phyloP scores from a whole-genome alignment of 805 yeast genomes.

The Barnettozyma siamensis region DNA sequence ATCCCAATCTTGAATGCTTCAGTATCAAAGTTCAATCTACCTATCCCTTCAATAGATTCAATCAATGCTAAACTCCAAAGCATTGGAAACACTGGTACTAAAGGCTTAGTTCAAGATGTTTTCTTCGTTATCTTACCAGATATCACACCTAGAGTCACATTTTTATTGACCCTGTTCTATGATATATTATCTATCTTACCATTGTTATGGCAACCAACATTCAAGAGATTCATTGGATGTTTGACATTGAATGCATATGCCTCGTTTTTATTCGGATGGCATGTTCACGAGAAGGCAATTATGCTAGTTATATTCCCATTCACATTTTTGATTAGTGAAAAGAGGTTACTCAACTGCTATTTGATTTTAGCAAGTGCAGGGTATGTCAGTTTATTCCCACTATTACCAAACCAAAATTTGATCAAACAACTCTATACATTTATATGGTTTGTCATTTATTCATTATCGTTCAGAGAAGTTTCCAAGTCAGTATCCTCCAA shows the following conservation, averaged over 20 bases:
- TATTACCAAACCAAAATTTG: slow-evolving; percentile 73
- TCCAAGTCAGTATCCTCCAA: slow-evolving; percentile 36
- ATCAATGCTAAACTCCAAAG: slow-evolving; percentile 28
- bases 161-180: slow-evolving; percentile 74
- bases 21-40: slow-evolving; percentile 29
- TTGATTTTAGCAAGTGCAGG: slow-evolving; percentile 73
- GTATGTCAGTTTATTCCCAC: slow-evolving; percentile 82
- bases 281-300: slow-evolving; percentile 97
- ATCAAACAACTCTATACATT: slow-evolving; percentile 72
- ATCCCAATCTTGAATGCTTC: slow-evolving; percentile 34
- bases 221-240: slow-evolving; percentile 74
- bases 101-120: slow-evolving; percentile 91
- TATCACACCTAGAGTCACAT: slow-evolving; percentile 72
- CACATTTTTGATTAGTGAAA: slow-evolving; percentile 66
- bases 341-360: slow-evolving; percentile 66
- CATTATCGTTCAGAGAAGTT: slow-evolving; percentile 66
- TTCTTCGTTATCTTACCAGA: slow-evolving; percentile 76
- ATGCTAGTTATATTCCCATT: slow-evolving; percentile 84
- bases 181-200: slow-evolving; percentile 77
- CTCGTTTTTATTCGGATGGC: slow-evolving; percentile 95
- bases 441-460: slow-evolving; percentile 79
- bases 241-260: slow-evolving; percentile 87
- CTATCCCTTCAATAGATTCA: slow-evolving; percentile 28
- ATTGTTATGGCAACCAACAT: slow-evolving; percentile 62
- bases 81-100: slow-evolving; percentile 47